A percentile compares a stretch with the other conserved stretches of the same genome.
Conservation (phyloP, 495 filamentous ascomycete genomes). For the Penicillium taxi region DNA sequence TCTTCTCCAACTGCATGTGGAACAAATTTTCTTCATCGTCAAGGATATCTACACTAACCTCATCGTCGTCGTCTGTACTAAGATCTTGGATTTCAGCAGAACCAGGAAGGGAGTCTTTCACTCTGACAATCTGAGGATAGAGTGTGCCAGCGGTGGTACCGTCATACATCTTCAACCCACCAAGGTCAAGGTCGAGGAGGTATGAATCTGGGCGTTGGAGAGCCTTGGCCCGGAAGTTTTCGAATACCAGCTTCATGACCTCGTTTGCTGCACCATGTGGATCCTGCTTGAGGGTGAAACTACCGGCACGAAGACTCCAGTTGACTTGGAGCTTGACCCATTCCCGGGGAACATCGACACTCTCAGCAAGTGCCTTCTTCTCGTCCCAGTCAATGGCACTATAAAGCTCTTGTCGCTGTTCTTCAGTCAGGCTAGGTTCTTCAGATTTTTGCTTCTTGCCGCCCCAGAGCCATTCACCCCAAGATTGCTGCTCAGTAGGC, state of each 20-base stretch:
- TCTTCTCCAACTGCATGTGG: conserved; percentile 84
- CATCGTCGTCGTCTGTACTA: conserved; percentile 50
- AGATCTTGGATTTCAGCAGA: conserved; percentile 37
- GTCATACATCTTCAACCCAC: conserved; percentile 88
- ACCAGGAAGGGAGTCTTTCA: conserved; percentile 71
- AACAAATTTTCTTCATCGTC: conserved; percentile 75
- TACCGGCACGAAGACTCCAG: conserved; percentile 80
- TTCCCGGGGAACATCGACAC: conserved; percentile 81
- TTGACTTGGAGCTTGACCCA: conserved; percentile 88
- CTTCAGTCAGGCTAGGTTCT: conserved; percentile 77
- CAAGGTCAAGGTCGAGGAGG: conserved; percentile 78
- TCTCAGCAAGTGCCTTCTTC: conserved; percentile 79
- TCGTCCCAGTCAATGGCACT: conserved; percentile 98
- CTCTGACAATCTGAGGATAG: conserved; percentile 86
- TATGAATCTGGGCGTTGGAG: conserved; percentile 85
- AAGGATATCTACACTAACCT: conserved; percentile 43
- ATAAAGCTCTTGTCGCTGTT: conserved; percentile 94
- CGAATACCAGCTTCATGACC: conserved; percentile 83
- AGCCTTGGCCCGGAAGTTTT: conserved; percentile 82
- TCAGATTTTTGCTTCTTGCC: conserved; percentile 63
- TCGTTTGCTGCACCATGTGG: conserved; percentile 73
- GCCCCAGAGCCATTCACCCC: conserved; percentile 84
- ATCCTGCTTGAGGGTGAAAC: conserved; percentile 84
- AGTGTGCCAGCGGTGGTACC: conserved; percentile 85
- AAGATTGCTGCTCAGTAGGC: conserved; percentile 57